phyloP scores from a whole-genome alignment of 306 rosid species.

The Psophocarpus tetragonolobus region DNA sequence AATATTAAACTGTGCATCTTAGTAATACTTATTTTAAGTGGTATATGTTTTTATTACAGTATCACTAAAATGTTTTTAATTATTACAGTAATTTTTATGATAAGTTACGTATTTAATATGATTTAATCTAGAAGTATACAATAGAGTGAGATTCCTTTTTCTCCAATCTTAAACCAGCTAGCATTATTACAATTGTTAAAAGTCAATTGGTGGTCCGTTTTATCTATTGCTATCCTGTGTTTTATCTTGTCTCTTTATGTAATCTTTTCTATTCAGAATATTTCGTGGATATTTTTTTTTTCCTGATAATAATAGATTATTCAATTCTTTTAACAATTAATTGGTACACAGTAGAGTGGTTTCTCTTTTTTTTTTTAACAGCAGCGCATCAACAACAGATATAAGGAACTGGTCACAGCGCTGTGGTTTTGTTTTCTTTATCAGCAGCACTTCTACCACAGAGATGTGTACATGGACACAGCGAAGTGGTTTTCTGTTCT shows the following conservation, averaged over 20 bases:
- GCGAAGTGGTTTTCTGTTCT: too few relatives aligned
- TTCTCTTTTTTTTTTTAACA: too few relatives aligned
- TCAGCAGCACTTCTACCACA: too few relatives aligned
- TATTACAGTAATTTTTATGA: not conserved
- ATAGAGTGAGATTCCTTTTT: not conserved
- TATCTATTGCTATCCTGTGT: not conserved
- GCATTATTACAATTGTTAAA: too few relatives aligned
- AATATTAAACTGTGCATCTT: not conserved
- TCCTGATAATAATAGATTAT: not conserved
- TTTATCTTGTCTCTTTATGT: constrained; percentile 12
- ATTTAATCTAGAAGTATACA: not conserved
- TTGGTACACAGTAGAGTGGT: too few relatives aligned
- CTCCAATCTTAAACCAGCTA: not conserved
- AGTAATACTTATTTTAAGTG: not conserved
- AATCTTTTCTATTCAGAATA: not conserved
- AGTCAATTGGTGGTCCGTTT: constrained; percentile 13
- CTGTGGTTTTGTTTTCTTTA: too few relatives aligned
- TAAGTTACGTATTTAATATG: not conserved
- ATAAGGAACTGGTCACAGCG: too few relatives aligned
- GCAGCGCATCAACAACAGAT: too few relatives aligned
- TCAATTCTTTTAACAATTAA: too few relatives aligned
- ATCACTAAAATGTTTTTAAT: too few relatives aligned
- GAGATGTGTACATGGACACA: too few relatives aligned
- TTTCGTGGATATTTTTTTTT: not conserved
- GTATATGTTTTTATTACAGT: not conserved